Percentiles rank a stretch among this genome's conserved stretches.
Evolutionary conservation across 768 basidiomycete genomes (phyloP).

Genomic region (Pulveroboletus sp.): DNA sequence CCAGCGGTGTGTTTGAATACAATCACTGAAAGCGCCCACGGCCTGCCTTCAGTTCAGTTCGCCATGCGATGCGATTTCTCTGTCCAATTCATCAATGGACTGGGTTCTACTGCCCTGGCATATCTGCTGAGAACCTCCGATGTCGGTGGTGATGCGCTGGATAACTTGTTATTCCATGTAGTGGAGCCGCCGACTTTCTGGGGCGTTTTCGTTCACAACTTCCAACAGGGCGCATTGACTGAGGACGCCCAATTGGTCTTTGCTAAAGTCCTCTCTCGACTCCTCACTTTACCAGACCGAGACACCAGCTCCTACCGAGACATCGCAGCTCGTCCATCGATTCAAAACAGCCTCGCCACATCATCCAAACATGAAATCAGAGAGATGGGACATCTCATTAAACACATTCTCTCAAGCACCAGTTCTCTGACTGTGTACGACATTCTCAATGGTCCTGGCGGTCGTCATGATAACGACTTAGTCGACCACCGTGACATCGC

Average conservation of each 20-base stretch:
- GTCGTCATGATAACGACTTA: conserved; percentile 68
- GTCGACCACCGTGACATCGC: conserved; percentile 51
- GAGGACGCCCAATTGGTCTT: conserved; percentile 39
- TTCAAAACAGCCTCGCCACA: conserved; percentile 21
- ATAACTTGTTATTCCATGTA: conserved; percentile 38
- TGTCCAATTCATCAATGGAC: conserved; percentile 40
- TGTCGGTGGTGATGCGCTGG: conserved; percentile 42
- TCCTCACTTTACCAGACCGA: conserved; percentile 36
- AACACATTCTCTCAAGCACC: conserved; percentile 33
- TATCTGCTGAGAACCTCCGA: conserved; percentile 38
- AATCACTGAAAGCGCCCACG: conserved; percentile 35
- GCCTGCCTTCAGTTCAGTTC: conserved; percentile 36
- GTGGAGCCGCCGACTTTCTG: conserved; percentile 53
- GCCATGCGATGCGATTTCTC: conserved; percentile 40
- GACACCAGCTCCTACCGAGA: conserved; percentile 36
- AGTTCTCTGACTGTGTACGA: conserved; percentile 13
- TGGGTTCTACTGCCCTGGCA: conserved; percentile 32
- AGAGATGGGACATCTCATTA: conserved; percentile 37
- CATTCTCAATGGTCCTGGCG: conserved; percentile 42
- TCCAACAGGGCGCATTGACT: conserved; percentile 29
- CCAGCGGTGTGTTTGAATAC: conserved; percentile 35
- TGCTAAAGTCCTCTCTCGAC: conserved; percentile 46
- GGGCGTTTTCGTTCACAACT: conserved; percentile 33
- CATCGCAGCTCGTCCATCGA: conserved; percentile 29
- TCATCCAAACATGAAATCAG: conserved; percentile 28